Evolutionary conservation across 2,329 filamentous ascomycete genomes (phyloP).

Genomic region (Aspergillus phoenicis): DNA sequence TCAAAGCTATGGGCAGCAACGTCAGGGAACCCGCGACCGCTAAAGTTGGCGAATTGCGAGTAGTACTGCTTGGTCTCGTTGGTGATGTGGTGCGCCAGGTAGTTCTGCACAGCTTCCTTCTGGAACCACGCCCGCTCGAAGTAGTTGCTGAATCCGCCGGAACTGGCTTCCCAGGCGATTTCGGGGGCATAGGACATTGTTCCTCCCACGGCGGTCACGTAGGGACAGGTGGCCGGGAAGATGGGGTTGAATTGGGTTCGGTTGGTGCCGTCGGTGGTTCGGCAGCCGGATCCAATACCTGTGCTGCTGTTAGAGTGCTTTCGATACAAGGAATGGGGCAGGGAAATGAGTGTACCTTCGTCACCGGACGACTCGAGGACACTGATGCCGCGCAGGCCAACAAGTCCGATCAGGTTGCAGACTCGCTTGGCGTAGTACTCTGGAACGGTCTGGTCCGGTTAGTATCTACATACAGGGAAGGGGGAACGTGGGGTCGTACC

Average conservation of each 20-base stretch:
- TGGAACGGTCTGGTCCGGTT: conserved; percentile 56
- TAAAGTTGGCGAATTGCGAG: conserved; percentile 52
- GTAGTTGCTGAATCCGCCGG: conserved; percentile 56
- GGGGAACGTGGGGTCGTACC: conserved; percentile 8
- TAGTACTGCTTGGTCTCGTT: conserved; percentile 41
- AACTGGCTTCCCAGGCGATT: conserved; percentile 49
- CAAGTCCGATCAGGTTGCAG: conserved; percentile 65
- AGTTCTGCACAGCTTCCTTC: conserved; percentile 46
- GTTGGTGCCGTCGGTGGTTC: conserved; percentile 46
- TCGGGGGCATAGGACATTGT: conserved; percentile 55
- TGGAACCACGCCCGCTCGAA: conserved; percentile 55
- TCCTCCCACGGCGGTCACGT: conserved; percentile 67
- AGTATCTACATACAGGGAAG: neutral
- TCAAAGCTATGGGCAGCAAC: conserved; percentile 60
- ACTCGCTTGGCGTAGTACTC: conserved; percentile 62
- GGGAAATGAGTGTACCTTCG: conserved; percentile 24
- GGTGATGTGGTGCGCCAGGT: conserved; percentile 36
- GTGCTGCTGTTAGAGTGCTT: neutral
- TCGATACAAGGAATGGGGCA: conserved; percentile 1
- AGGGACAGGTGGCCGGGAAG: conserved; percentile 70
- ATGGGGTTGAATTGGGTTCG: conserved; percentile 60
- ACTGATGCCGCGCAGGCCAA: conserved; percentile 66
- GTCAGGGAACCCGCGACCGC: conserved; percentile 58
- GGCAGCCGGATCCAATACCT: conserved; percentile 60
- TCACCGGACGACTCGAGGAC: conserved; percentile 65